These are phyloP conservation scores for Choiromyces venosus DNA, from an alignment of 495 filamentous ascomycete genomes.

Conservation along the genomic window DNA sequence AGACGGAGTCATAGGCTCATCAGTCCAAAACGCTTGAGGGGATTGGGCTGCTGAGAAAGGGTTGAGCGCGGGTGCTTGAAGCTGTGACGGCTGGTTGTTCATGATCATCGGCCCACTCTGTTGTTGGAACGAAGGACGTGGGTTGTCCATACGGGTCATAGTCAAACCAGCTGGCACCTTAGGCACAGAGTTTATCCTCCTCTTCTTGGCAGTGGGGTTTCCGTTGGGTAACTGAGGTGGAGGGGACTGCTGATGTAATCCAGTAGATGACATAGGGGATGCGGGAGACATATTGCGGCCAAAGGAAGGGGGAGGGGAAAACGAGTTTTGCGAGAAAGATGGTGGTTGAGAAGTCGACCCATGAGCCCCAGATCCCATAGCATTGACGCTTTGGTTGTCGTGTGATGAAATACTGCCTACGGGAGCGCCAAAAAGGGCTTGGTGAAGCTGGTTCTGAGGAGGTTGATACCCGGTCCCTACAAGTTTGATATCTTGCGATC, in stretches of 20 bases:
- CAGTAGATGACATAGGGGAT: slow-evolving; percentile 20
- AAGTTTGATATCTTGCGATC: slow-evolving; percentile 37
- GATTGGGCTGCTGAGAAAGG: slow-evolving; percentile 30
- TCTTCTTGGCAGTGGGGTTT: slow-evolving; percentile 29
- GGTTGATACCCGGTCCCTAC: slow-evolving; percentile 27
- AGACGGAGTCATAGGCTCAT: slow-evolving; percentile 46
- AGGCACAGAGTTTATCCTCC: slow-evolving; percentile 45
- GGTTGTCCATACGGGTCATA: slow-evolving; percentile 70
- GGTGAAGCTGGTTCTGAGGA: slow-evolving; percentile 8
- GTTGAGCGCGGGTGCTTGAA: slow-evolving; percentile 29
- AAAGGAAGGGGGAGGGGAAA: slow-evolving; percentile 14
- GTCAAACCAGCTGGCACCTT: slow-evolving; percentile 66
- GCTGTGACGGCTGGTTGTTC: slow-evolving; percentile 30
- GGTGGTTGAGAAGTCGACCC: slow-evolving; percentile 17
- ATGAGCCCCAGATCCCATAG: slow-evolving; percentile 5
- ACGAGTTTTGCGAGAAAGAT: not conserved
- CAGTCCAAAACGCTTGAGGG: slow-evolving; percentile 28
- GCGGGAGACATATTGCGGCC: slow-evolving; percentile 11
- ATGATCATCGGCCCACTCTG: not conserved
- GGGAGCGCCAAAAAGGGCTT: slow-evolving; percentile 18
- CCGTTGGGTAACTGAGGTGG: slow-evolving; percentile 23
- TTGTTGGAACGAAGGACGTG: slow-evolving; percentile 43
- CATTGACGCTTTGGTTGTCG: slow-evolving; percentile 25
- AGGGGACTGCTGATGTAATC: slow-evolving; percentile 25
- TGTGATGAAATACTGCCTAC: not conserved